Base-by-base conservation (phyloP, 257 asterid genomes). In the Solanum gracilifrons region DNA sequence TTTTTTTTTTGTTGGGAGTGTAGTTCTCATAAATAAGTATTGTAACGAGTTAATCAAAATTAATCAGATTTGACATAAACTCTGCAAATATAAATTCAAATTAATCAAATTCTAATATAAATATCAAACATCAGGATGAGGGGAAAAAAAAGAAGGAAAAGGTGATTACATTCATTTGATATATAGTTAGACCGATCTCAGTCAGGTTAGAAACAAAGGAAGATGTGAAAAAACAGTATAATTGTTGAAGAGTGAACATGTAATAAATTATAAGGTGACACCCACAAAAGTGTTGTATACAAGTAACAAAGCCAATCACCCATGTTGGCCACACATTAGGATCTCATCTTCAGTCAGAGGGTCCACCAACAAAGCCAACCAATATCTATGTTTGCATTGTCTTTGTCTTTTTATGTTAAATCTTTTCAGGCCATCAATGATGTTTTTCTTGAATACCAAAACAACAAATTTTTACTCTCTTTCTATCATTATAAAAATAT, bases 351-450 rank as follows among this genome's bases (percentile, higher is more conserved):
- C 27, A 85, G 88, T 86, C 33, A 25, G 33, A 66, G 88, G 86
- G 64, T 41, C 91, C 92, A 91, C 91, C 84, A 89, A 85, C 88
- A 89, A 87, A 87, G 86, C 37, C 84, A 89, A 88, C 86, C 89
- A 88, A 89, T 89, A 27, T 77, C 62, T 13, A 41, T 39, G 37
- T 41, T 77, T 77, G 36, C 15, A 41, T 41, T 41, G 60, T 41
- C 36, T 41, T 12, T 51, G 62, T 77, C 36, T 77, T 77, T 76
- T 39, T 37, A 35, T 75, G 31, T 75, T 25, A 23, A 36, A 9
- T 36, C 36, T 75, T 77, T 77, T 21, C 64, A 41, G 37, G 62
- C 36, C 62, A 25, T 77, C 84, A 39, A 77, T 77, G 62, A 77
- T 77, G 36, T 41, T 77, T 76, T 39, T 13, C 36, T 77, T 41